These are phyloP conservation scores for Telopea speciosissima DNA, from an alignment of 177 flowering plant species.

Conservation along the genomic window DNA sequence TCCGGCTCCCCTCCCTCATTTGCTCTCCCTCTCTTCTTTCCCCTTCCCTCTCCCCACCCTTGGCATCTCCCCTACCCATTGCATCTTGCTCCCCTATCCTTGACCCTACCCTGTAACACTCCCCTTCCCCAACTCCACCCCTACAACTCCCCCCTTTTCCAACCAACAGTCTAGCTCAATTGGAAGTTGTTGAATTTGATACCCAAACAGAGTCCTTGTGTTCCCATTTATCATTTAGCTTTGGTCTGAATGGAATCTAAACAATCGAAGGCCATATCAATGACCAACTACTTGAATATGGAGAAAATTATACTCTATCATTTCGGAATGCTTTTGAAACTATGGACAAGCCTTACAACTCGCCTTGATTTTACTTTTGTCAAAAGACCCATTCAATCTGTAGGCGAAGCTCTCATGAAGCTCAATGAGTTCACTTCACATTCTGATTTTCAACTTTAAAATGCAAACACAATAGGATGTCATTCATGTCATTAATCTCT, in stretches of 20 bases:
- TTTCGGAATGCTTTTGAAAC: slow-evolving; percentile 14
- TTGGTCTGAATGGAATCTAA: slow-evolving; percentile 18
- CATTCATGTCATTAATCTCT: slow-evolving; percentile 33
- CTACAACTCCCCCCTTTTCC: not conserved
- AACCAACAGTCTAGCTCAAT: slow-evolving; percentile 3
- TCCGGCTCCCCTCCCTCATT: no score
- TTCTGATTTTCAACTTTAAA: slow-evolving; percentile 16
- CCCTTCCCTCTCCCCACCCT: no score
- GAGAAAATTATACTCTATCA: slow-evolving; percentile 14
- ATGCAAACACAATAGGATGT: slow-evolving; percentile 17
- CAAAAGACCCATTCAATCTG: slow-evolving; percentile 17
- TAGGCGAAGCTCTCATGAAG: slow-evolving; percentile 19
- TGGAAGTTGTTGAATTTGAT: slow-evolving; percentile 31
- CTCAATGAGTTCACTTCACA: slow-evolving; percentile 19
- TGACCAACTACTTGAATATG: slow-evolving; percentile 15
- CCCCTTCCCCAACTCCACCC: no score
- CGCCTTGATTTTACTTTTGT: slow-evolving; percentile 17
- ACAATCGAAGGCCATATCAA: slow-evolving; percentile 1
- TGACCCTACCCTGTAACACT: no score
- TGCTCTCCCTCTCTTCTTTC: no score
- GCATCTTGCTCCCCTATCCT: no score
- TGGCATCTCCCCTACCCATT: no score
- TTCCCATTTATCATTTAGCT: slow-evolving; percentile 25
- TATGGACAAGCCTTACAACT: slow-evolving; percentile 10
- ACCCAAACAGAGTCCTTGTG: slow-evolving; percentile 49